These are phyloP conservation scores for Botrytis hyacinthi DNA, from an alignment of 2,329 filamentous ascomycete genomes.

Conservation along the genomic window DNA sequence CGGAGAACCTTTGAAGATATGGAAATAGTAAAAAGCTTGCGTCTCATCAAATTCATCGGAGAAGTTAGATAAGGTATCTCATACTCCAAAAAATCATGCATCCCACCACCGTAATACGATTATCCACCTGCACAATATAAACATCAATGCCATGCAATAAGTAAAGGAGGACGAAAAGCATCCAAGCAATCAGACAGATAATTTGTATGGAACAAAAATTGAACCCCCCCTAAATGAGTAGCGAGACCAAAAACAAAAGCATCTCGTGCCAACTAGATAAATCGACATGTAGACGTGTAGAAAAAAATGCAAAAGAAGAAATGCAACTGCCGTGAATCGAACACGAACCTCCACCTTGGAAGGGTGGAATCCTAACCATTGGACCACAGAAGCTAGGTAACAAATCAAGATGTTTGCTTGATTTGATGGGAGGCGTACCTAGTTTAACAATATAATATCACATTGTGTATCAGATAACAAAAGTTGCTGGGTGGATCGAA, in stretches of 20 bases:
- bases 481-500: background rate
- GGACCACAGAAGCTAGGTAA: conserved; percentile 8
- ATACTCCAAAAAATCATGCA: background rate
- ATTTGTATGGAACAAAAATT: background rate
- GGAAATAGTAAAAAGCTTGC: background rate
- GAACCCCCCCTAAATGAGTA: background rate
- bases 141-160: background rate
- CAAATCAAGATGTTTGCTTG: background rate
- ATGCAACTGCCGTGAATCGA: conserved; percentile 10
- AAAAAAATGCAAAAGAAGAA: background rate
- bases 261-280: no score
- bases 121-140: background rate
- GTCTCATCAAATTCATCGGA: background rate
- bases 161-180: background rate
- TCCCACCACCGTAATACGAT: background rate
- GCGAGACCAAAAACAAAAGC: background rate
- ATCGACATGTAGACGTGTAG: rapidly evolving
- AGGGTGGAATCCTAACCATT: conserved; percentile 21
- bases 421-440: rapidly evolving
- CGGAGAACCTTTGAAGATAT: background rate
- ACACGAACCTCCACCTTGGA: conserved; percentile 20
- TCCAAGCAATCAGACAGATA: background rate
- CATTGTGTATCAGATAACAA: rapidly evolving
- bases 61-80: background rate
- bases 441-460: background rate